phyloP scores from a whole-genome alignment of 495 filamentous ascomycete species.

The Entonaema liquescens region DNA sequence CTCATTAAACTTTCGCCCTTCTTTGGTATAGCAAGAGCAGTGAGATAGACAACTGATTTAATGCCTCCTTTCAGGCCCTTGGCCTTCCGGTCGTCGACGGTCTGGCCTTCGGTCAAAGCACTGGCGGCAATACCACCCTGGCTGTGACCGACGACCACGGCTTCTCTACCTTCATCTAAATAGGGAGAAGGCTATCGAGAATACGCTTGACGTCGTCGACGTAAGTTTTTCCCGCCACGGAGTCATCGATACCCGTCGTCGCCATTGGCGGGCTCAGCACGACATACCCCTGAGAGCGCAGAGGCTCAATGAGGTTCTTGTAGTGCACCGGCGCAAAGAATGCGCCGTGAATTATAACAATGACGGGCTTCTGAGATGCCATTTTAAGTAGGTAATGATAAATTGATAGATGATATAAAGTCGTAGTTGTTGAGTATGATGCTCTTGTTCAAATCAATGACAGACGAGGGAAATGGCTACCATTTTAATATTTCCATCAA shows the following conservation, averaged over 20 bases:
- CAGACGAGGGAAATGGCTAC: background rate
- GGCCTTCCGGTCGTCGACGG: constrained; percentile 43
- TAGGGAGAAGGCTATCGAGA: constrained; percentile 28
- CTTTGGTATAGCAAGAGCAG: constrained; percentile 28
- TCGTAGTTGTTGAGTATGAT: background rate
- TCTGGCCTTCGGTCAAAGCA: constrained; percentile 41
- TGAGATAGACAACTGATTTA: constrained; percentile 49
- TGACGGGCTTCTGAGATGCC: constrained; percentile 46
- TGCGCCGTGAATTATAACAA: constrained; percentile 57
- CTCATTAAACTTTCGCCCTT: constrained; percentile 22
- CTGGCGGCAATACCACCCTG: constrained; percentile 43
- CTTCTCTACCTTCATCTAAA: constrained; percentile 43
- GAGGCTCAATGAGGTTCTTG: constrained; percentile 45
- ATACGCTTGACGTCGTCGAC: constrained; percentile 37
- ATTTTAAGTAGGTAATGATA: constrained; percentile 18
- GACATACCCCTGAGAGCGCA: constrained; percentile 48
- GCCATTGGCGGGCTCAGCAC: constrained; percentile 43
- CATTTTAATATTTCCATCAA: constrained; percentile 11
- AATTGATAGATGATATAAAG: background rate
- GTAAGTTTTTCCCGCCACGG: constrained; percentile 26
- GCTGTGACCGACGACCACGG: constrained; percentile 42
- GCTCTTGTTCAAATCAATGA: background rate
- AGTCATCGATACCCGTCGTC: constrained; percentile 33
- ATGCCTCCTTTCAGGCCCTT: constrained; percentile 49
- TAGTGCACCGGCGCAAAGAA: constrained; percentile 57